These are phyloP conservation scores for Mycena galericulata DNA, from an alignment of 768 basidiomycete species.

Conservation along the genomic window DNA sequence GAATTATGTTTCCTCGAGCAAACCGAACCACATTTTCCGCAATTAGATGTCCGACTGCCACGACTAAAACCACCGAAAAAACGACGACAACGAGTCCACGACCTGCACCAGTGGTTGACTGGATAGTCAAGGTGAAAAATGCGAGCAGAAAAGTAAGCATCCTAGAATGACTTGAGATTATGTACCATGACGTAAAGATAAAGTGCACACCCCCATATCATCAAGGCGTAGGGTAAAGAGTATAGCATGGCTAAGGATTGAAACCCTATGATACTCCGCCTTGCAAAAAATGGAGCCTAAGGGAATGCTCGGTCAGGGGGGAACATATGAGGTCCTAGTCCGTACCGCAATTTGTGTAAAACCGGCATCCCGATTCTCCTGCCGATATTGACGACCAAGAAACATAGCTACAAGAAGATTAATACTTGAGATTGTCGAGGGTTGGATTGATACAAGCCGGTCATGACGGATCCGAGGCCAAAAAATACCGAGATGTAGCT, in stretches of 20 bases:
- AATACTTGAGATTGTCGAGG: background rate
- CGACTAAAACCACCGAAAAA: background rate
- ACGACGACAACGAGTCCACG: background rate
- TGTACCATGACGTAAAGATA: background rate
- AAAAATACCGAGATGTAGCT: constrained; percentile 9
- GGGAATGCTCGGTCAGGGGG: background rate
- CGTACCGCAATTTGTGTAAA: background rate
- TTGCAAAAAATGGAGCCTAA: background rate
- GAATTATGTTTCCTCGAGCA: no score
- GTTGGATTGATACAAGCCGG: background rate
- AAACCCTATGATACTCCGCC: constrained; percentile 2
- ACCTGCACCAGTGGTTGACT: background rate
- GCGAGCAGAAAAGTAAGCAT: background rate
- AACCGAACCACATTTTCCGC: no score
- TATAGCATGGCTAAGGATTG: background rate
- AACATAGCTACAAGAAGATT: background rate
- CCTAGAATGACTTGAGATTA: background rate
- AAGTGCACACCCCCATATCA: constrained; percentile 9
- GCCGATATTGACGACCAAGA: background rate
- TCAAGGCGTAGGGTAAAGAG: background rate
- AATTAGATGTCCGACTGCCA: no score
- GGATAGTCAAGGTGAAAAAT: background rate
- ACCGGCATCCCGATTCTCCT: background rate
- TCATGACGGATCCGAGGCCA: constrained; percentile 7
- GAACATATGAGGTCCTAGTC: background rate